Evolutionary conservation across 2,329 filamentous ascomycete species (phyloP).

Genomic region (Dothistroma pini): DNA sequence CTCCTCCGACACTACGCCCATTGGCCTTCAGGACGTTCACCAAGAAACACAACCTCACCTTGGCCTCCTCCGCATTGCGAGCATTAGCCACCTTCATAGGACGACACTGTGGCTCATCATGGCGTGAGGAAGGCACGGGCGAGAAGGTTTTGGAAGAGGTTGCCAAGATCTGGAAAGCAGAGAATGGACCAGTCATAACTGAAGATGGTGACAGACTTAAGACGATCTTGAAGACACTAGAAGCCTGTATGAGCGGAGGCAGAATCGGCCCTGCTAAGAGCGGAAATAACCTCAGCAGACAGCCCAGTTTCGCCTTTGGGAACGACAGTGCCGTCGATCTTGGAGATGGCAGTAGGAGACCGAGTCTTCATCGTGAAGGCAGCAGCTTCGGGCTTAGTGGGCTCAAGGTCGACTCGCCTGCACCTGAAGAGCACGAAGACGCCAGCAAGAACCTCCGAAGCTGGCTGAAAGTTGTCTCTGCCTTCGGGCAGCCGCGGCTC

Average conservation of each 20-base stretch:
- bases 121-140: constrained; percentile 90
- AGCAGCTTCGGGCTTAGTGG: constrained; percentile 58
- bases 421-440: constrained; percentile 56
- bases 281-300: constrained; percentile 52
- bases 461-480: constrained; percentile 80
- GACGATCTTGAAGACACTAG: constrained; percentile 76
- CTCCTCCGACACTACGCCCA: constrained; percentile 79
- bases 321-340: constrained; percentile 30
- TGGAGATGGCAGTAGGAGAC: constrained; percentile 24
- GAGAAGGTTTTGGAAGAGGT: constrained; percentile 91
- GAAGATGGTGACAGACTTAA: constrained; percentile 72
- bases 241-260: constrained; percentile 87
- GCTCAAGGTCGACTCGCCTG: constrained; percentile 45
- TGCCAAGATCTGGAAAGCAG: constrained; percentile 85
- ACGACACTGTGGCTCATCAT: constrained; percentile 89
- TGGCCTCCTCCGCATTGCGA: constrained; percentile 82
- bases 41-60: constrained; percentile 92
- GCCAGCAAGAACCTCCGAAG: constrained; percentile 64
- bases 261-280: constrained; percentile 54
- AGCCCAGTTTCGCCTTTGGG: constrained; percentile 63
- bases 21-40: constrained; percentile 94
- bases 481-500: constrained; percentile 80
- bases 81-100: constrained; percentile 86
- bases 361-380: constrained; percentile 52
- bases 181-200: constrained; percentile 84